Conservation (phyloP, 2,329 filamentous ascomycete species). For the Fusarium begoniae region DNA sequence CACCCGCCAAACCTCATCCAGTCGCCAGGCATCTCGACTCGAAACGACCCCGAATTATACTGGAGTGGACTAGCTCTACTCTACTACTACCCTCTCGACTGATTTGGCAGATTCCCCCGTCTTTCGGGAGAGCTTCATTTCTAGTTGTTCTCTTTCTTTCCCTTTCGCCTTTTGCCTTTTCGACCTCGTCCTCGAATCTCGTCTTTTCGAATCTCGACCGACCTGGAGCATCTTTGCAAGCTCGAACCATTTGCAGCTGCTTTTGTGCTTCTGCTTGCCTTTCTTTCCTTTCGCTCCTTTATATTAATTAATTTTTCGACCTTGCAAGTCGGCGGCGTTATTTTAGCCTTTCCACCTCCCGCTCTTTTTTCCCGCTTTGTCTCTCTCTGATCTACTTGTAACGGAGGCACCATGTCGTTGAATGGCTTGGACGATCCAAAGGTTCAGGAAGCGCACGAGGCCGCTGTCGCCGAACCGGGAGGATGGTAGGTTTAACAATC, state of each 20-base stretch:
- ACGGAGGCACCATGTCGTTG: conserved; percentile 77
- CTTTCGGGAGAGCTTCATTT: conserved; percentile 33
- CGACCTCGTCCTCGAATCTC: background rate
- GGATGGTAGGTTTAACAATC: conserved; percentile 77
- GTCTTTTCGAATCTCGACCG: background rate
- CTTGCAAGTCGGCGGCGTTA: conserved; percentile 3
- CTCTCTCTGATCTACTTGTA: conserved; percentile 20
- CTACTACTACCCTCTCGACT: conserved; percentile 7
- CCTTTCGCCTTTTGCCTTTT: conserved; percentile 4
- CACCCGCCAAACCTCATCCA: conserved; percentile 10
- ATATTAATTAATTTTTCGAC: conserved; percentile 4
- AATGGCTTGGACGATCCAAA: conserved; percentile 88
- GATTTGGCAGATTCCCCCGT: conserved; percentile 33
- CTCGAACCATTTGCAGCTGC: conserved; percentile 6
- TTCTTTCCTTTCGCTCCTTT: conserved; percentile 22
- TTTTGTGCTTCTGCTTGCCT: conserved; percentile 4
- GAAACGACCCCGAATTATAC: conserved; percentile 37
- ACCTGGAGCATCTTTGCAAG: conserved; percentile 5
- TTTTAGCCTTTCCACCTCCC: conserved; percentile 6
- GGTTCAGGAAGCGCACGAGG: conserved; percentile 86
- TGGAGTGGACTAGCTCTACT: conserved; percentile 21
- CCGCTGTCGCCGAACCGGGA: conserved; percentile 81
- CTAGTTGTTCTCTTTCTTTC: conserved; percentile 11
- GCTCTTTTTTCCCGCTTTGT: conserved; percentile 1
- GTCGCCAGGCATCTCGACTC: conserved; percentile 8